These are phyloP conservation scores for Chenopodium album DNA, from an alignment of 148 eudicot species.

Conservation along the genomic window DNA sequence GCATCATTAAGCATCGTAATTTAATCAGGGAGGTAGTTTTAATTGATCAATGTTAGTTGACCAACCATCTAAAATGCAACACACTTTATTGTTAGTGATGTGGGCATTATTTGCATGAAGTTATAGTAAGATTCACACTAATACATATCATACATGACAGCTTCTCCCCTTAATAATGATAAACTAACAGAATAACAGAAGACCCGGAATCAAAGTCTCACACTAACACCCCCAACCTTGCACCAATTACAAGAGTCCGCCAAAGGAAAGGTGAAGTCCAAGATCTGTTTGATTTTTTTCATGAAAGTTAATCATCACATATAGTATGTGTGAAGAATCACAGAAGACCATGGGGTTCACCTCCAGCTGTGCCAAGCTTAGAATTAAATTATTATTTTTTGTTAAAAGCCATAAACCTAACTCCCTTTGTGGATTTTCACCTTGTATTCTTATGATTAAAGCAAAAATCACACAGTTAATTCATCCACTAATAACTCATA, in stretches of 20 bases:
- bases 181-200: neutral
- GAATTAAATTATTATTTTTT: neutral
- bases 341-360: slow-evolving; percentile 1
- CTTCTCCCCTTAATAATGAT: neutral
- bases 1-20: neutral
- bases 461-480: neutral
- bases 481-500: neutral
- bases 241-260: neutral
- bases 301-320: neutral
- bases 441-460: neutral
- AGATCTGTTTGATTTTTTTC: neutral
- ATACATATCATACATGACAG: neutral
- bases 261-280: neutral
- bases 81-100: too few relatives aligned
- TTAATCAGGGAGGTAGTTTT: neutral
- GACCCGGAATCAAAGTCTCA: neutral
- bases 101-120: neutral
- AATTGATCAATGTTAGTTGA: too few relatives aligned
- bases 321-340: neutral
- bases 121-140: neutral
- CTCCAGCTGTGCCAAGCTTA: neutral
- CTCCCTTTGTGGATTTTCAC: neutral
- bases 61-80: too few relatives aligned
- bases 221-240: neutral
- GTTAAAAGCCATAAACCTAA: neutral